Conservation (phyloP, 805 yeast genomes). For the Ogataea pini region DNA sequence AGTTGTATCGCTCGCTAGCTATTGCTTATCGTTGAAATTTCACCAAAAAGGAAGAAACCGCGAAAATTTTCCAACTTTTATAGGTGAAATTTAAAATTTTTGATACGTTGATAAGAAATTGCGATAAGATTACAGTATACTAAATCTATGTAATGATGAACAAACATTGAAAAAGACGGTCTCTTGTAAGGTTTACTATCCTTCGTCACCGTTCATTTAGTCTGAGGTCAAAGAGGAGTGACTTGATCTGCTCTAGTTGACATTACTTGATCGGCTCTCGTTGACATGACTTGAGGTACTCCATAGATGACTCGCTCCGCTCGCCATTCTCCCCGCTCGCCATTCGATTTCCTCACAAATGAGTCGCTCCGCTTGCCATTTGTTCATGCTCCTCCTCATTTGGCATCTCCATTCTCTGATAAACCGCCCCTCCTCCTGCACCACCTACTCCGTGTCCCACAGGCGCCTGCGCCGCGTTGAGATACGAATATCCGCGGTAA, state of each 20-base stretch:
- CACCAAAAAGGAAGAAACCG: slow-evolving; percentile 6
- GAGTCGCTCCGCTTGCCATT: neutral
- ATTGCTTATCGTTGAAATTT: neutral
- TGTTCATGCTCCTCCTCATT: neutral
- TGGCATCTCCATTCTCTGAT: too few species aligned
- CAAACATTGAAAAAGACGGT: too few species aligned
- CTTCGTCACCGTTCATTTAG: too few species aligned
- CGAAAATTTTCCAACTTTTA: neutral
- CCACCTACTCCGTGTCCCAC: neutral
- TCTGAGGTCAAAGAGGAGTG: too few species aligned
- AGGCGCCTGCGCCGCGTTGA: neutral
- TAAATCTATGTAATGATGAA: too few species aligned
- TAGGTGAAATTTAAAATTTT: neutral
- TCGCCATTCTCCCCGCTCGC: too few species aligned
- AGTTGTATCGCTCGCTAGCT: neutral
- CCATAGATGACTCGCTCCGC: too few species aligned
- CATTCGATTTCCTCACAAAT: too few species aligned
- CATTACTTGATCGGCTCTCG: too few species aligned
- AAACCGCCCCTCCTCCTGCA: neutral
- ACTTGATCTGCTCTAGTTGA: too few species aligned
- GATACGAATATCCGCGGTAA: neutral
- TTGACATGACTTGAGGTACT: too few species aligned
- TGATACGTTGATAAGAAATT: neutral
- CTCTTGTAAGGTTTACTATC: too few species aligned
- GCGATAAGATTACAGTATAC: slow-evolving; percentile 6